Conservation (phyloP, 2,329 filamentous ascomycete species). For the Lachnellula cervina region DNA sequence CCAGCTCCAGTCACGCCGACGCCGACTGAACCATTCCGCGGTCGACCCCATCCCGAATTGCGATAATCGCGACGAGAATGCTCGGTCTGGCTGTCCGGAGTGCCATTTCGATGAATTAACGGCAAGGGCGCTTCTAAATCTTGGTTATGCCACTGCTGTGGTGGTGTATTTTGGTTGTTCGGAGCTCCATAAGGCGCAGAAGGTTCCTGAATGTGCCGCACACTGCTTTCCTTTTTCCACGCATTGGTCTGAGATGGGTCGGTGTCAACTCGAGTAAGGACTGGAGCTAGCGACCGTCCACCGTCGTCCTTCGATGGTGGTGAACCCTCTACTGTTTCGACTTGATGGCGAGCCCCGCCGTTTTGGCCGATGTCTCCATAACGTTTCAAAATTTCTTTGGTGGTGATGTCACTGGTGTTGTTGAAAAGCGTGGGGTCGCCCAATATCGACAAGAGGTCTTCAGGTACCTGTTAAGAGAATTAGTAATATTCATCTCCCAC, state of each 20-base stretch:
- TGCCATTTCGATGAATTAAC: constrained; percentile 27
- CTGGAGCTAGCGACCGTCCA: constrained; percentile 43
- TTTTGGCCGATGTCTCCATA: constrained; percentile 69
- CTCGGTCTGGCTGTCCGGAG: constrained; percentile 30
- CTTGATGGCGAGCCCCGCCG: constrained; percentile 51
- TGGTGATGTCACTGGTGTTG: constrained; percentile 80
- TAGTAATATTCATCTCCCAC: constrained; percentile 21
- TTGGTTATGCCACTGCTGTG: constrained; percentile 40
- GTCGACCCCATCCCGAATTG: constrained; percentile 31
- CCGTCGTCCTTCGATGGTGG: constrained; percentile 47
- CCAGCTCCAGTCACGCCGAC: constrained; percentile 31
- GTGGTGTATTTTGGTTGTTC: constrained; percentile 44
- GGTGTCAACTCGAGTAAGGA: constrained; percentile 72
- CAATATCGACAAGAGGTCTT: constrained; percentile 81
- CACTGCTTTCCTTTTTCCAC: constrained; percentile 79
- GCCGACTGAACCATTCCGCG: constrained; percentile 31
- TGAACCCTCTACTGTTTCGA: constrained; percentile 51
- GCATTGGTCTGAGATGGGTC: constrained; percentile 67
- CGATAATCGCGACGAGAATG: constrained; percentile 27
- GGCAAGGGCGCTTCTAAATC: constrained; percentile 26
- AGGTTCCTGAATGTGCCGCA: constrained; percentile 69
- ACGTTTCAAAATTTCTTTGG: constrained; percentile 92
- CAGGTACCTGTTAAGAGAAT: constrained; percentile 65
- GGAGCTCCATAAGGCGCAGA: constrained; percentile 35
- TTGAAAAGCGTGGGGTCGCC: constrained; percentile 80